A percentile compares a stretch with the other conserved stretches of the same genome.
Conservation (phyloP, 306 rosid species). For the Pyrus bretschneideri region DNA sequence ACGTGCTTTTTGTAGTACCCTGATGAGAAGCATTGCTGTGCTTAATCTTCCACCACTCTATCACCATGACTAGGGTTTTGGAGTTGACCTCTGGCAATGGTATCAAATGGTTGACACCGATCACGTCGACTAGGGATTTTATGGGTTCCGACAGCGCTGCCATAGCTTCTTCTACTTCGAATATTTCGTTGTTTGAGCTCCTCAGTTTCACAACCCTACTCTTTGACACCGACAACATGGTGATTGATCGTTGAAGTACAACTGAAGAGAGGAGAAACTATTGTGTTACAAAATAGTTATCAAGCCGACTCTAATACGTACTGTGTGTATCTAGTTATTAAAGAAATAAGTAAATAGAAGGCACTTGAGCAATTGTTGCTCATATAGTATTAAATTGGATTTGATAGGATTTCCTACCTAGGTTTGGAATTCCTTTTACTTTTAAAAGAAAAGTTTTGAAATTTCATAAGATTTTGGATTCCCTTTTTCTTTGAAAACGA, state of each 20-base stretch:
- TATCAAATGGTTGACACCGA: neutral
- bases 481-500: neutral
- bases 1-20: neutral
- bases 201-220: slow-evolving; percentile 1
- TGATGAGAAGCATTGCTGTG: neutral
- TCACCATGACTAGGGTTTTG: slow-evolving; percentile 2
- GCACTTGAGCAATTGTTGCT: no score
- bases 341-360: neutral
- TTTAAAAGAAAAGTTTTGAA: neutral
- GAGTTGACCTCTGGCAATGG: neutral
- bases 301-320: neutral
- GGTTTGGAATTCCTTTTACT: no score
- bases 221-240: neutral
- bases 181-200: neutral
- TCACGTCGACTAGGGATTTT: neutral
- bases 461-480: neutral
- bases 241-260: neutral
- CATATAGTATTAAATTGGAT: no score
- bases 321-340: no score
- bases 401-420: no score
- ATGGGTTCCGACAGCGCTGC: neutral
- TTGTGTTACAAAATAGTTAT: no score
- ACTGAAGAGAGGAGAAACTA: neutral
- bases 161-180: neutral
- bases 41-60: slow-evolving; percentile 1